Evolutionary conservation across 495 filamentous ascomycete species (phyloP).

Genomic region (Penicillium parvum): DNA sequence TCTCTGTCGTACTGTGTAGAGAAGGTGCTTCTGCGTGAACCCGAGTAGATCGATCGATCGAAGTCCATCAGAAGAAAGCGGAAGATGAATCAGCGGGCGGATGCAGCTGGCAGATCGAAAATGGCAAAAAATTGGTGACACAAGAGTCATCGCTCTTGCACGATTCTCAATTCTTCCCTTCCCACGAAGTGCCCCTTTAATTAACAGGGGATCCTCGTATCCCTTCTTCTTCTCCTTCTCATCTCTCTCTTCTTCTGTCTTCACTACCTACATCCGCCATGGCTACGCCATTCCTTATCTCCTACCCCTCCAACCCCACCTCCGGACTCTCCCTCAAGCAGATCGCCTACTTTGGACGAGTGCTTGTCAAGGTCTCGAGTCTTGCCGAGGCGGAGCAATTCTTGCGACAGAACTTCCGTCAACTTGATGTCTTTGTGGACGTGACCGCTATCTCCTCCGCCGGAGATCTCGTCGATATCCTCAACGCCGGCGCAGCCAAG

Average conservation of each 20-base stretch:
- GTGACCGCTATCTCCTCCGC: conserved; percentile 61
- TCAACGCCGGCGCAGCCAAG: conserved; percentile 83
- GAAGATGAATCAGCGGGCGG: conserved; percentile 9
- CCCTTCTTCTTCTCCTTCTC: conserved; percentile 6
- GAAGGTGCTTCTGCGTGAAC: no score
- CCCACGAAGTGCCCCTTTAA: neutral
- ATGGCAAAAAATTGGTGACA: conserved; percentile 5
- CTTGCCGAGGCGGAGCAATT: conserved; percentile 61
- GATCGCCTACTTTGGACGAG: conserved; percentile 72
- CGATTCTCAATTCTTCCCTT: conserved; percentile 1
- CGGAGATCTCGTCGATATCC: conserved; percentile 70
- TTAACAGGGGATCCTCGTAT: conserved; percentile 6
- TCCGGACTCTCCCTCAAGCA: conserved; percentile 60
- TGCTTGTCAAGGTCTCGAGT: conserved; percentile 63
- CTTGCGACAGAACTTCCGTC: conserved; percentile 60
- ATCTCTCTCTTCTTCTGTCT: neutral
- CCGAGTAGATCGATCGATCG: no score
- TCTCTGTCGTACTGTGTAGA: no score
- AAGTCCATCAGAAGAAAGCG: no score
- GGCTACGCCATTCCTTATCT: conserved; percentile 48
- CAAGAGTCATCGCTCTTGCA: conserved; percentile 17
- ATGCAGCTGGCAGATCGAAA: neutral
- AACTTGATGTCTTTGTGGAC: conserved; percentile 70
- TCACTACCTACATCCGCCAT: conserved; percentile 28
- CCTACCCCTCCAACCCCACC: conserved; percentile 38